Base-by-base conservation (phyloP, 495 filamentous ascomycete genomes). In the Aspergillus olivimuriae region DNA sequence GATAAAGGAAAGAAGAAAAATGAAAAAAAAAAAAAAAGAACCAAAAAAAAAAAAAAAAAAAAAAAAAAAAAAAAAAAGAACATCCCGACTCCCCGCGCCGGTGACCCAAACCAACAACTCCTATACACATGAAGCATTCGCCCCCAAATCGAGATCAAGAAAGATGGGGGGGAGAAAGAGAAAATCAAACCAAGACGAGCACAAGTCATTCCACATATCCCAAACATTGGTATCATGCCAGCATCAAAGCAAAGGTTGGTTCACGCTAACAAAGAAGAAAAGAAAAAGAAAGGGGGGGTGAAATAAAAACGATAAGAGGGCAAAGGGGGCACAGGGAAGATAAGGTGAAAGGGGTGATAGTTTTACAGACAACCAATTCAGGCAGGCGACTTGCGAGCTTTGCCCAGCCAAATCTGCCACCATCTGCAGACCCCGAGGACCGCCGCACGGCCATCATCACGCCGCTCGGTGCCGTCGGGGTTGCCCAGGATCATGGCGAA, bases 401-500 rank as follows among this genome's bases (percentile, higher is more conserved):
- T 71, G 30, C 59, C 47, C 26, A 83, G 57, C 74, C 75, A 82
- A 22, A 58, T 61, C 47, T 80, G 77, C 81, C 81, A 84, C 75
- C 77, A 82, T 36, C 60, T 58, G 49, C 74, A 64, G 45, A 84
- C 75, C 4, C 72, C 72, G 16, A 84, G 59, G 9, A 84, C 78
- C 6, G 78, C 74, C 1, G 75, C 70, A 24, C 73, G 68, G 7
- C 81, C 81, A 48, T 83, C 80, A 43, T 83, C 77, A 37, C 71
- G 73, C 31, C 74, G 68, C 48, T 81, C 80, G 37, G 73, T 75
- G n/a, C 77, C 77, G 28, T 79, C 76, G 26, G 78, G 79, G 53
- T 82, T 77, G 1, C 81, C 81, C 30, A 84, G 55, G 8, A 83
- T 69, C 52, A 70, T 71, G 19, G 79, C 69, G 46, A 77, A 81